Evolutionary conservation across 177 flowering plant species (phyloP), one percentile per base, ranked within the genome.

Genomic region (Vitis hybrid): DNA sequence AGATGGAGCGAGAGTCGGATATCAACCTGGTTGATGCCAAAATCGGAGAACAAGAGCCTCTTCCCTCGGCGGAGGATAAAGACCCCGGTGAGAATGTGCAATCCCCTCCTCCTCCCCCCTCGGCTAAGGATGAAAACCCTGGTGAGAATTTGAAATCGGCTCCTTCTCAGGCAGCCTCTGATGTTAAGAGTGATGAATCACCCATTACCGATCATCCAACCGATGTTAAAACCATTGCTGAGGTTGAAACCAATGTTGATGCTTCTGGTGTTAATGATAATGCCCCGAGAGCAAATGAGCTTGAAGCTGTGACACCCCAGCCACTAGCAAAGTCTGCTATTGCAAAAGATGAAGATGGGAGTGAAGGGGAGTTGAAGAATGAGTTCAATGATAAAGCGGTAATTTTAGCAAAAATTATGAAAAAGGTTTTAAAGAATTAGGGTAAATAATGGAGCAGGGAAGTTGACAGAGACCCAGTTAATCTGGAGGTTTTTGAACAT

Each of bases 341-440:
- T 52, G 26, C 65, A 15, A 72, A 61, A 45, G 48, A 64, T 62
- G 69, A 65, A 34, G 65, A 57, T 10, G 69, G 58, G 10, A 52
- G 50, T 68, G 71, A 52, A 14, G 72, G 65, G 50, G 50, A 54
- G 18, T 52, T 65, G 3, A 77, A 64, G 52, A 74, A 45, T 61
- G 45, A 62, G 55, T 69, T 62, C 65, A 56, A 32, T 65, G 78
- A 71, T 26, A n/a, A 60, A 52, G 72, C 73, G 78, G 74, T 74
- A 76, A 14, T 40, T 56, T 32, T 12, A 0, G 17, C 48, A 5
- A 57, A 17, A 23, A 59, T 26, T 26, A 0, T 26, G 1, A 59
- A 59, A 10, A 10, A 15, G 1, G 30, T 4, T 59, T 26, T 14
- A 34, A 26, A 34, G 17, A 30, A 30, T 15, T 32, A 10, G 45